Conservation (phyloP, 2,329 filamentous ascomycete genomes). For the Colletotrichum godetiae region DNA sequence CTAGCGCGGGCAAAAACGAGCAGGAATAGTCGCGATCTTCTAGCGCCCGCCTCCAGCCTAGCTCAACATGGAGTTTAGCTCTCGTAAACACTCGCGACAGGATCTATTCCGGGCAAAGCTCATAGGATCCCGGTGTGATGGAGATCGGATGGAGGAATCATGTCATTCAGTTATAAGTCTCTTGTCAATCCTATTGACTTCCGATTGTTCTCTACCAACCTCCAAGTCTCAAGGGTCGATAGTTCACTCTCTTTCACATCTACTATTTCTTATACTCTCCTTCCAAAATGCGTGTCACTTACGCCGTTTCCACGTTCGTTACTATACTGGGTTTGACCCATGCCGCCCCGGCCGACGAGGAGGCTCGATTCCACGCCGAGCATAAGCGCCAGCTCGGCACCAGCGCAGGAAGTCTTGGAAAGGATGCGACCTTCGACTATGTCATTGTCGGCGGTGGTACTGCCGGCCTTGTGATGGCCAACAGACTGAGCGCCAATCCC, state of each 20-base stretch:
- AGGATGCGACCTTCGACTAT: conserved; percentile 35
- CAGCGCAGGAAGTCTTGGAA: conserved; percentile 17
- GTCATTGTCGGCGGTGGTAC: conserved; percentile 52
- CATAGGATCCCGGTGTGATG: background rate
- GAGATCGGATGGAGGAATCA: background rate
- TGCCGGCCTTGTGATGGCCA: conserved; percentile 48
- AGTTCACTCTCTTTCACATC: background rate
- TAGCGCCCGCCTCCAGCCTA: background rate
- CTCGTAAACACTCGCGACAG: background rate
- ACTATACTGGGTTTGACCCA: background rate
- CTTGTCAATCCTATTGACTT: background rate
- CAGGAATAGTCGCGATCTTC: background rate
- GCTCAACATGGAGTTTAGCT: background rate
- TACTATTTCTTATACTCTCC: background rate
- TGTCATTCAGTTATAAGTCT: background rate
- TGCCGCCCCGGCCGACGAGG: conserved; percentile 16
- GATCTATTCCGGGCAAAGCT: background rate
- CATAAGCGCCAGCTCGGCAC: conserved; percentile 28
- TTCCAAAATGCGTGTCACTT: conserved; percentile 8
- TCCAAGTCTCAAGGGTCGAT: background rate
- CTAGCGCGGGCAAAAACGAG: background rate
- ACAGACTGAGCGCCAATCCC: conserved; percentile 44
- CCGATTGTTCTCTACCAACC: background rate
- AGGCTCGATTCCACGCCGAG: conserved; percentile 16
- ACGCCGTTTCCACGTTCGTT: background rate